Base-by-base conservation (phyloP, 2,329 filamentous ascomycete species). In the Colletotrichum truncatum region DNA sequence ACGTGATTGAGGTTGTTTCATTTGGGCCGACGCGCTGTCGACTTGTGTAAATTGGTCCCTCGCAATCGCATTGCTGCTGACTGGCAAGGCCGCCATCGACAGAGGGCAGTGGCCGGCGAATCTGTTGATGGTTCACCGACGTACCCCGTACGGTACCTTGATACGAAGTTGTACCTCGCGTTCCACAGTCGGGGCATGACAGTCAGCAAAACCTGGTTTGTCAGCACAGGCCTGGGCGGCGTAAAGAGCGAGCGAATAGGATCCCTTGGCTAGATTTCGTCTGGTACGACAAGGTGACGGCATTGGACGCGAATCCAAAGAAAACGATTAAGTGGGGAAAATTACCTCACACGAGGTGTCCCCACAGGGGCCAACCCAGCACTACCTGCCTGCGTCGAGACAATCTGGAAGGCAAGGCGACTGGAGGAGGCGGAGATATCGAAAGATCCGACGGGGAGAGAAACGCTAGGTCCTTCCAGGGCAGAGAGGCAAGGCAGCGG, bases 291-390 rank as follows among this genome's bases (percentile, higher is more conserved):
- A 14, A 38, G 18, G 43, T 58, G 54, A 57, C 39, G 39, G 41
- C 43, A 58, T 10, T 25, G 30, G 11, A 28, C 43, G 55, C 43
- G 43, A 28, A 30, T 7, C 28, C 43, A 45, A 43, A 18, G 41
- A 48, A 23, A 43, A 30, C 25, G 45, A 23, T 26, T 23, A 57
- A 52, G 53, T 38, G 28, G 45, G 46, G 21, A 38, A 38, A 64
- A 59, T 59, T 65, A 65, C 63, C 49, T 56, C 57, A 62, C 56
- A 57, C 57, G 25, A n/a, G 10, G 21, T 12, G 28, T 62, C 39
- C 45, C 57, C 63, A 62, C 34, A 55, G 21, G 18, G 21, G 34
- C 56, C 21, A 55, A 34, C 41, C 46, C 56, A 51, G 39, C 48
- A 34, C 11, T 26, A 58, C 28, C 43, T 34, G 41, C 53, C 54